A percentile compares a stretch with the other conserved stretches of the same genome.
Evolutionary conservation across 2,329 filamentous ascomycete genomes (phyloP).

Genomic region (Arthrobotrys pseudoclavata): DNA sequence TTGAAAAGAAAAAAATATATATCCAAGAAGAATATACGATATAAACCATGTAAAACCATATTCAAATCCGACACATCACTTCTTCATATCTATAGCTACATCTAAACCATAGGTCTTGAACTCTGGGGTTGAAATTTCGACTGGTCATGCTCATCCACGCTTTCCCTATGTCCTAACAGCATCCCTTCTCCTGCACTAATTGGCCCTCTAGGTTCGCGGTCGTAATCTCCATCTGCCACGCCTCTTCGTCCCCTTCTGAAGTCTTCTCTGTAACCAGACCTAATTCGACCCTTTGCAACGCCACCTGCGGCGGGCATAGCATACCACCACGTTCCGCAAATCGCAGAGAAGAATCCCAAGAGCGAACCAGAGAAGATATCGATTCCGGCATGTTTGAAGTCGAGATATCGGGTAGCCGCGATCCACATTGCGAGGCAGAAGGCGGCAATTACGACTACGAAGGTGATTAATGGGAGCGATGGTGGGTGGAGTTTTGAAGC

Average conservation of each 20-base stretch:
- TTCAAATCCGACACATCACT: neutral
- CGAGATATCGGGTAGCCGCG: slow-evolving; percentile 45
- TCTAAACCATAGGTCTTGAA: slow-evolving; percentile 9
- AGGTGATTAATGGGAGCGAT: slow-evolving; percentile 48
- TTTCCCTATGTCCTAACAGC: slow-evolving; percentile 11
- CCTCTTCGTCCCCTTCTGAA: slow-evolving; percentile 1
- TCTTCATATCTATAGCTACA: neutral
- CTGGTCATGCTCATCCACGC: slow-evolving; percentile 30
- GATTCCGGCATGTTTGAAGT: slow-evolving; percentile 57
- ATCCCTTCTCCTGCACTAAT: slow-evolving; percentile 39
- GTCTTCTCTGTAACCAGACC: slow-evolving; percentile 44
- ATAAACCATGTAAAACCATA: neutral
- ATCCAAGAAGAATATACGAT: slow-evolving; percentile 9
- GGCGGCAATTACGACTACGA: slow-evolving; percentile 51
- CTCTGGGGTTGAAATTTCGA: slow-evolving; percentile 17
- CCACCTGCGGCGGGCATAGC: slow-evolving; percentile 54
- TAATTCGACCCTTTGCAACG: slow-evolving; percentile 52
- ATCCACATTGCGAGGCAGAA: slow-evolving; percentile 59
- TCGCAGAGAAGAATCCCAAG: slow-evolving; percentile 48
- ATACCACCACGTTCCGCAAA: slow-evolving; percentile 58
- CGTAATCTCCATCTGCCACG: slow-evolving; percentile 9
- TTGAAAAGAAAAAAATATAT: slow-evolving; percentile 1
- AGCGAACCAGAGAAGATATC: slow-evolving; percentile 51
- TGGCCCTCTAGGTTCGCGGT: slow-evolving; percentile 44
- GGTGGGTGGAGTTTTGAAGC: slow-evolving; percentile 49